phyloP scores from a whole-genome alignment of 2,329 filamentous ascomycete genomes.

The Tolypocladium endophyticum region DNA sequence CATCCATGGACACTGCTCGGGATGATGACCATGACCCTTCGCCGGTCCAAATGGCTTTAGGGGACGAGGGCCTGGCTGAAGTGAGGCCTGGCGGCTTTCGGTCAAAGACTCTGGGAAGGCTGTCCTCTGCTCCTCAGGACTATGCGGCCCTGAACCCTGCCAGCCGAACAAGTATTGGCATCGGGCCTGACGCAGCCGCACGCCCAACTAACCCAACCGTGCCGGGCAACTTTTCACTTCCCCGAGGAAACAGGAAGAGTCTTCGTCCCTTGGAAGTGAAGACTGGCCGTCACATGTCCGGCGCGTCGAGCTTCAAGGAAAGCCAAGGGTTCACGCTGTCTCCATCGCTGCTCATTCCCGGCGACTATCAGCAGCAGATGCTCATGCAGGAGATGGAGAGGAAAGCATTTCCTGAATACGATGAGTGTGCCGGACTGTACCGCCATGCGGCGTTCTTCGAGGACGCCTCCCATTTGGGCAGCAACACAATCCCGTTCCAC shows the following conservation, averaged over 20 bases:
- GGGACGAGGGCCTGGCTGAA: constrained; percentile 13
- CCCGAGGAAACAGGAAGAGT: constrained; percentile 25
- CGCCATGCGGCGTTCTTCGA: constrained; percentile 8
- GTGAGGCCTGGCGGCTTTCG: constrained; percentile 7
- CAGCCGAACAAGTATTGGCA: constrained; percentile 31
- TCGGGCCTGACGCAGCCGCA: constrained; percentile 32
- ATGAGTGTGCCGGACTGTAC: constrained; percentile 10
- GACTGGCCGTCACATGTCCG: constrained; percentile 32
- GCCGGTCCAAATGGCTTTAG: constrained; percentile 12
- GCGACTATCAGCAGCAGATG: constrained; percentile 47
- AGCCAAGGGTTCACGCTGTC: constrained; percentile 49
- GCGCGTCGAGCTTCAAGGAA: constrained; percentile 45
- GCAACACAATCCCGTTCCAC: constrained; percentile 14
- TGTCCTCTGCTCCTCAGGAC: constrained; percentile 23
- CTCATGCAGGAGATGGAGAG: constrained; percentile 19
- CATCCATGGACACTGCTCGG: constrained; percentile 35
- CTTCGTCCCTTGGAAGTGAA: constrained; percentile 15
- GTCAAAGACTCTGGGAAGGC: constrained; percentile 15
- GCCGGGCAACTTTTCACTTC: constrained; percentile 42
- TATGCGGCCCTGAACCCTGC: constrained; percentile 38
- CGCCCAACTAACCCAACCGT: constrained; percentile 25
- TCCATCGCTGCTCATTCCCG: constrained; percentile 51
- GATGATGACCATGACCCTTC: constrained; percentile 8
- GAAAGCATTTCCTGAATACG: constrained; percentile 21
- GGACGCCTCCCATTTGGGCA: constrained; percentile 5